Evolutionary conservation across 345 rosid species (phyloP).

Genomic region (Citrus unshiu): DNA sequence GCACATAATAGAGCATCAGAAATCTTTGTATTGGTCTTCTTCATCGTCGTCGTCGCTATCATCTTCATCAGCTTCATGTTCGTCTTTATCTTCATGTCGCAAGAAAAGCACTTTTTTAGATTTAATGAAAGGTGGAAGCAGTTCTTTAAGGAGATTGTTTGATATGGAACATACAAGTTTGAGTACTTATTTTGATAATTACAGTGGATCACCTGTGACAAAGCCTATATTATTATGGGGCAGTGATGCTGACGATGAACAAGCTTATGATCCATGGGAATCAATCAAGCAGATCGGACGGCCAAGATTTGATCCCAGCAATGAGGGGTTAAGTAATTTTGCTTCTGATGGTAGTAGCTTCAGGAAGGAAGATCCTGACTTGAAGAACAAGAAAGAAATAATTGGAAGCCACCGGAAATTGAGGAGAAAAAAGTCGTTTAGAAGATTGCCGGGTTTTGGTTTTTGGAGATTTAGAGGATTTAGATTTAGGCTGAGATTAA

Average conservation of each 20-base stretch:
- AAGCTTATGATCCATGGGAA: conserved; percentile 39
- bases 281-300: conserved; percentile 16
- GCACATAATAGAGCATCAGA: conserved; percentile 40
- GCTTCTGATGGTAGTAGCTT: conserved; percentile 32
- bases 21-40: conserved; percentile 37
- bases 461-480: conserved; percentile 31
- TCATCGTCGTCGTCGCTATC: conserved; percentile 26
- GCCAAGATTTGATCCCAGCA: neutral
- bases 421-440: conserved; percentile 41
- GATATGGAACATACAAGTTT: conserved; percentile 54
- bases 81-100: conserved; percentile 21
- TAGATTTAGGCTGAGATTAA: conserved; percentile 32
- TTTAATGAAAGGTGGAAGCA: conserved; percentile 45
- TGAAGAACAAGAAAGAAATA: neutral
- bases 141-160: conserved; percentile 42
- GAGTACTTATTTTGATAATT: conserved; percentile 39
- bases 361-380: neutral
- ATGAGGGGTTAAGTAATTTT: conserved; percentile 9
- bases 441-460: conserved; percentile 43
- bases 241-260: conserved; percentile 31
- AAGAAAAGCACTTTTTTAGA: conserved; percentile 31
- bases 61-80: conserved; percentile 20
- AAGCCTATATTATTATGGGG: conserved; percentile 49
- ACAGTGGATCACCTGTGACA: conserved; percentile 36
- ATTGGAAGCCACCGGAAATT: conserved; percentile 13